phyloP scores from a whole-genome alignment of 805 yeast genomes.

The Cyberlindnera maritima region DNA sequence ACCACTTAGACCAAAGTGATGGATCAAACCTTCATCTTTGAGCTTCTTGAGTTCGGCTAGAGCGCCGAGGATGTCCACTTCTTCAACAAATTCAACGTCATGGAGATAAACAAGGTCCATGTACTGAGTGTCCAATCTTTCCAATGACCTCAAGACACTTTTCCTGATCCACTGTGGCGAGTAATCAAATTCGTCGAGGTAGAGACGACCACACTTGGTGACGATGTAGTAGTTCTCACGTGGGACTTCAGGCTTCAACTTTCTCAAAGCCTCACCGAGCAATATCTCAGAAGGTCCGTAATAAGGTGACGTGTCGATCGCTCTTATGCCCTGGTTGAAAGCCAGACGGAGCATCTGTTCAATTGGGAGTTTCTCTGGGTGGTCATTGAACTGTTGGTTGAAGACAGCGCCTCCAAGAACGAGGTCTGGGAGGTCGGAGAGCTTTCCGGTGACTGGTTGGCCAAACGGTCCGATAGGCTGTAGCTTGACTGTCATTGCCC shows the following conservation, averaged over 20 bases:
- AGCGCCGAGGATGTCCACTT: conserved; percentile 56
- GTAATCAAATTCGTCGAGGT: conserved; percentile 72
- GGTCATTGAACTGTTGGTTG: conserved; percentile 72
- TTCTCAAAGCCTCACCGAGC: conserved; percentile 62
- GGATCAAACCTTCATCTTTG: conserved; percentile 54
- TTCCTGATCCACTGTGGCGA: conserved; percentile 53
- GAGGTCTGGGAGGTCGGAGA: conserved; percentile 48
- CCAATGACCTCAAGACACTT: conserved; percentile 65
- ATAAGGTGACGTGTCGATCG: conserved; percentile 90
- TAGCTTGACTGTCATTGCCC: neutral
- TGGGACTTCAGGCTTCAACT: conserved; percentile 36
- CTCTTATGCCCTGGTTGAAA: conserved; percentile 64
- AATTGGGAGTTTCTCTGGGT: conserved; percentile 61
- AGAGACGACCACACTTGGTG: conserved; percentile 83
- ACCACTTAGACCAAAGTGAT: conserved; percentile 76
- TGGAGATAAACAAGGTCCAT: conserved; percentile 84
- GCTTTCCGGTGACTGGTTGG: conserved; percentile 20
- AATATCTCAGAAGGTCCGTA: conserved; percentile 85
- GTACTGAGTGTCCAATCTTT: conserved; percentile 63
- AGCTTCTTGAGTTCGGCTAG: conserved; percentile 55
- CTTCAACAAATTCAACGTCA: conserved; percentile 79
- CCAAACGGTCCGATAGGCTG: conserved; percentile 19
- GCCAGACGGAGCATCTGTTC: conserved; percentile 56
- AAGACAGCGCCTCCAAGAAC: conserved; percentile 88
- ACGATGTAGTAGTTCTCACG: conserved; percentile 69